A percentile compares a stretch with the other conserved stretches of the same genome.
These are phyloP conservation scores for Raddia guianensis DNA, from an alignment of 176 grass and related monocot species.

Conservation along the genomic window DNA sequence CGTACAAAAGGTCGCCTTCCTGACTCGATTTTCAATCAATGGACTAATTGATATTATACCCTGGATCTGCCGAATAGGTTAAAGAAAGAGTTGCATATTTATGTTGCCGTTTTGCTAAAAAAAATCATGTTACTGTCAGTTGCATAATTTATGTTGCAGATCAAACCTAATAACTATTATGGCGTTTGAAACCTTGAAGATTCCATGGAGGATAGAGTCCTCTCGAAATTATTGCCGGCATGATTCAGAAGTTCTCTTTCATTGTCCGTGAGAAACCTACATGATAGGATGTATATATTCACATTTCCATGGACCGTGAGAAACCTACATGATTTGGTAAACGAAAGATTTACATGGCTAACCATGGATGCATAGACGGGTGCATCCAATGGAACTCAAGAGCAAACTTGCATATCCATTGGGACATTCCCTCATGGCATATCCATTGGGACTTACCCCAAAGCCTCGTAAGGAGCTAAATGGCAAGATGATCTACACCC, in stretches of 20 bases:
- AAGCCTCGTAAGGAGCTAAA: no score
- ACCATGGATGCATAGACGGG: not conserved
- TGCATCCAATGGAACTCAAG: not conserved
- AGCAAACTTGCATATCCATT: not conserved
- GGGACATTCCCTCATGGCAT: constrained; percentile 15
- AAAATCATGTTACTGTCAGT: not conserved
- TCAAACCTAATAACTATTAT: not conserved
- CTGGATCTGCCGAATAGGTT: not conserved
- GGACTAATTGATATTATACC: not conserved
- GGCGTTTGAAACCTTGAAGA: not conserved
- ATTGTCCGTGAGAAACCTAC: not conserved
- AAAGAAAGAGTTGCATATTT: not conserved
- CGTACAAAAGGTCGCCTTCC: constrained; percentile 30
- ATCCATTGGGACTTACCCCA: no score
- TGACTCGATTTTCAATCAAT: constrained; percentile 9
- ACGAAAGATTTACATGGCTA: not conserved
- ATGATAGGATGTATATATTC: not conserved
- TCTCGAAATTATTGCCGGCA: not conserved
- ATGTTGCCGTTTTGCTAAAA: no score
- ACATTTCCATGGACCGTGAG: not conserved
- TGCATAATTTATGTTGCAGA: constrained; percentile 7
- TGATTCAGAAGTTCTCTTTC: not conserved
- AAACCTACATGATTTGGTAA: not conserved
- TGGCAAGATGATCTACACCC: no score
- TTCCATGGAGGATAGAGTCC: not conserved